Conservation (phyloP, 495 filamentous ascomycete genomes). For the Tetracladium marchalianum region DNA sequence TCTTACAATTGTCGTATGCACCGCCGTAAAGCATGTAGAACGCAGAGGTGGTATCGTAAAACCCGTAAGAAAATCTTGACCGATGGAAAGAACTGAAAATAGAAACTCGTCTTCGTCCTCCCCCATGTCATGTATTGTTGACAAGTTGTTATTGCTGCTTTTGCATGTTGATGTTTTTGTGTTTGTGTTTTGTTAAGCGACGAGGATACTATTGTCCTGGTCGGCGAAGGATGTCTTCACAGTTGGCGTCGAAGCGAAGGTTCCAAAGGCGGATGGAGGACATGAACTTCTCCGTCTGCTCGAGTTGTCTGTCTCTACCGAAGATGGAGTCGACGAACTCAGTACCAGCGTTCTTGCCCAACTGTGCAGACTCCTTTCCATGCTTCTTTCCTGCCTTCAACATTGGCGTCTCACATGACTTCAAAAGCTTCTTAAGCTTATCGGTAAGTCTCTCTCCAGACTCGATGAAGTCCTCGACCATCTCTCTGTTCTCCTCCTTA, state of each 20-base stretch:
- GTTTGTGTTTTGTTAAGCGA: no score
- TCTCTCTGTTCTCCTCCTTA: constrained; percentile 60
- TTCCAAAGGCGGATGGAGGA: constrained; percentile 85
- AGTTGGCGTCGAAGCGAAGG: constrained; percentile 93
- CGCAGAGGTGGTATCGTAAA: no score
- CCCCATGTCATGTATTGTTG: no score
- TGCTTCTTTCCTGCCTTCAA: constrained; percentile 44
- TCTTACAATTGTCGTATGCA: no score
- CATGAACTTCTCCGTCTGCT: constrained; percentile 95
- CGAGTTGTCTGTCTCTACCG: constrained; percentile 81
- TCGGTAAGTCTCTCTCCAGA: constrained; percentile 80
- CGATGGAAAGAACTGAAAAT: no score
- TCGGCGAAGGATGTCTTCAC: constrained; percentile 66
- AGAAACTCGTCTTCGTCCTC: no score
- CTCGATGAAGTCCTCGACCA: constrained; percentile 85
- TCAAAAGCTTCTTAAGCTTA: constrained; percentile 79
- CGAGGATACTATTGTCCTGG: constrained; percentile 14
- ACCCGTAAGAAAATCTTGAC: no score
- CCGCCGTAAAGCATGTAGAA: no score
- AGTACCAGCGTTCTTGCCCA: constrained; percentile 86
- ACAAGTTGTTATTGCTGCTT: no score
- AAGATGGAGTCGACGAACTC: constrained; percentile 98
- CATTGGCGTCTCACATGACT: constrained; percentile 90
- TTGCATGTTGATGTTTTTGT: no score
- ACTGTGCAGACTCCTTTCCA: constrained; percentile 55